phyloP scores from a whole-genome alignment of 1,139 yeast genomes.

The Saccharomyces hybrid region DNA sequence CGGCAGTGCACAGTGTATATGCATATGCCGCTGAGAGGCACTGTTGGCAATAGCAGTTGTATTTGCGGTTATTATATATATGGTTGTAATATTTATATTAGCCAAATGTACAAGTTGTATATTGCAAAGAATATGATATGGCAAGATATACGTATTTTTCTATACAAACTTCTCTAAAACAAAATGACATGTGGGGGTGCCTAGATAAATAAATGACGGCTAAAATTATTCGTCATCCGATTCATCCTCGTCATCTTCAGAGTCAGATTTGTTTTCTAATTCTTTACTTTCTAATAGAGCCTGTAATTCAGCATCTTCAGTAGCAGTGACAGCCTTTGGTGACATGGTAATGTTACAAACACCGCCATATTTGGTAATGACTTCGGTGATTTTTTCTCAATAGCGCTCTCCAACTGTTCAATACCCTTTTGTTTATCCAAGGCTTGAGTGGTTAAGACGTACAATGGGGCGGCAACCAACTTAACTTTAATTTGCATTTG shows the following conservation, averaged over 20 bases:
- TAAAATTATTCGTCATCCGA: slow-evolving; percentile 36
- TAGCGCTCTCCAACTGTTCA: slow-evolving; percentile 68
- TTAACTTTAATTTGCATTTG: slow-evolving; percentile 83
- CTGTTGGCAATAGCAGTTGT: background rate
- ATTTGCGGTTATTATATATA: background rate
- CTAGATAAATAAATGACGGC: background rate
- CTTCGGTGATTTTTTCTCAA: slow-evolving; percentile 61
- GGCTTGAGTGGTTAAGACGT: slow-evolving; percentile 87
- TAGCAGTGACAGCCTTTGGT: slow-evolving; percentile 97
- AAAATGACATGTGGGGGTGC: background rate
- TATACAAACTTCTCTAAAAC: background rate
- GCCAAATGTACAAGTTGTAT: background rate
- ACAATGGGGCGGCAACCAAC: slow-evolving; percentile 95
- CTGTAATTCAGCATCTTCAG: slow-evolving; percentile 96
- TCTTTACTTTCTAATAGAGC: slow-evolving; percentile 79
- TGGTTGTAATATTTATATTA: background rate
- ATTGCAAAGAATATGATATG: background rate
- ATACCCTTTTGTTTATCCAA: slow-evolving; percentile 87
- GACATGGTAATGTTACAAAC: slow-evolving; percentile 91
- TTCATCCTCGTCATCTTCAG: slow-evolving; percentile 53
- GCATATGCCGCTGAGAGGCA: background rate
- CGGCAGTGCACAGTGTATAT: background rate
- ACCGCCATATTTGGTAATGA: slow-evolving; percentile 73
- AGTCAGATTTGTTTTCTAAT: slow-evolving; percentile 54
- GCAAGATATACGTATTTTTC: background rate